Evolutionary conservation across 169 alveolate genomes (phyloP), one percentile per base, ranked within the genome.

Genomic region (Plasmodium gaboni): DNA sequence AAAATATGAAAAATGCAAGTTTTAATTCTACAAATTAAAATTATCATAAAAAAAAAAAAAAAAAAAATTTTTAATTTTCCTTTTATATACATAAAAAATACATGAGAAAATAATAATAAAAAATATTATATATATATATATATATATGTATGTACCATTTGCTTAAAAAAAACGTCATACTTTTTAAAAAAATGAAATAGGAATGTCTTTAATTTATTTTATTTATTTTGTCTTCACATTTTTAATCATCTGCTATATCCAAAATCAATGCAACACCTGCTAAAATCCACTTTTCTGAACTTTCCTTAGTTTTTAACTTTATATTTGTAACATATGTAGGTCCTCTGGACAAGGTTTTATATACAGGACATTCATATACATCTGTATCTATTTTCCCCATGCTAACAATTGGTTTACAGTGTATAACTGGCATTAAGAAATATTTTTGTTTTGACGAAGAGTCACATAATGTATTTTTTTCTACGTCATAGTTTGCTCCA

Each of bases 251-350:
- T 80, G 98, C 99, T 71, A 97, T 97, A 89, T 98, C 99, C 69
- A 98, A 93, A 50, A 98, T 96, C 86, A 98, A 94, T 15, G 99
- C 98, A 55, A 97, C 99, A 28, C 99, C 99, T 28, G 98, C 99
- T 32, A 98, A 89, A 61, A 97, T 94, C 99, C 99, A 98, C 93
- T 97, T 98, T 57, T 97, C 98, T 4, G 99, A 97, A 38, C 97
- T 97, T 19, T 88, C 94, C 93, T 97, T 97, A 8, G 99, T 97
- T 88, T 98, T 95, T 68, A 98, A 96, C 92, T 98, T 97, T 12
- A 99, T 98, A 89, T 95, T 95, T 94, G 97, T 97, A 73, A 98
- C 98, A 72, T 95, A 98, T 42, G 99, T 96, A 32, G 96, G 95
- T 50, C 98, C 99, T 76, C 99, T 94, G 17, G 94, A 96, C 51